Evolutionary conservation across 192 early-diverging fungal species (phyloP).

Genomic region (Podila verticillata): DNA sequence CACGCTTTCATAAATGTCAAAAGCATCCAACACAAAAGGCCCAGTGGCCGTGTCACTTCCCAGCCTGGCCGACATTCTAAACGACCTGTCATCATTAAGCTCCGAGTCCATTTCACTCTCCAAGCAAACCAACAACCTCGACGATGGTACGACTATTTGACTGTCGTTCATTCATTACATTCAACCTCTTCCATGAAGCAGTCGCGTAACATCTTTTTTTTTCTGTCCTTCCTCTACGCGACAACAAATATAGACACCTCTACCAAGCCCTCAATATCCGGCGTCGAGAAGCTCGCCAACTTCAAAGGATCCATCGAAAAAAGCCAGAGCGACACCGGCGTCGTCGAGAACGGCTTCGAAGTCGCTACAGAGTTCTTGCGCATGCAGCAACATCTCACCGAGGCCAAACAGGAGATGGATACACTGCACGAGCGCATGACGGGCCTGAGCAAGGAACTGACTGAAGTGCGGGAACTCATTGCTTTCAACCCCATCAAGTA

Average conservation of each 20-base stretch:
- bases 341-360: constrained; percentile 44
- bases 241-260: neutral
- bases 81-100: neutral
- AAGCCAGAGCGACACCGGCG: constrained; percentile 37
- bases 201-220: neutral
- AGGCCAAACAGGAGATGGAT: constrained; percentile 30
- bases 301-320: constrained; percentile 38
- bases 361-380: constrained; percentile 33
- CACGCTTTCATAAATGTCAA: neutral
- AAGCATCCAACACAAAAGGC: neutral
- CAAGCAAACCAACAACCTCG: neutral
- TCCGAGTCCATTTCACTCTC: neutral
- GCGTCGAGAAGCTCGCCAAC: constrained; percentile 21
- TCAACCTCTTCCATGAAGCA: neutral
- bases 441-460: constrained; percentile 33
- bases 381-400: constrained; percentile 38
- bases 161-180: neutral
- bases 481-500: constrained; percentile 38
- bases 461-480: constrained; percentile 37
- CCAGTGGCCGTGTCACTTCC: neutral
- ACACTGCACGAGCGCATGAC: constrained; percentile 35
- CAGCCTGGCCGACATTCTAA: neutral
- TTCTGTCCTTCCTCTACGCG: neutral
- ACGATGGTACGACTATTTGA: too few relatives aligned
- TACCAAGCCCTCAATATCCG: neutral